A percentile compares a stretch with the other conserved stretches of the same genome.
Conservation (phyloP, 2,329 filamentous ascomycete species). For the Trichophyton simii region DNA sequence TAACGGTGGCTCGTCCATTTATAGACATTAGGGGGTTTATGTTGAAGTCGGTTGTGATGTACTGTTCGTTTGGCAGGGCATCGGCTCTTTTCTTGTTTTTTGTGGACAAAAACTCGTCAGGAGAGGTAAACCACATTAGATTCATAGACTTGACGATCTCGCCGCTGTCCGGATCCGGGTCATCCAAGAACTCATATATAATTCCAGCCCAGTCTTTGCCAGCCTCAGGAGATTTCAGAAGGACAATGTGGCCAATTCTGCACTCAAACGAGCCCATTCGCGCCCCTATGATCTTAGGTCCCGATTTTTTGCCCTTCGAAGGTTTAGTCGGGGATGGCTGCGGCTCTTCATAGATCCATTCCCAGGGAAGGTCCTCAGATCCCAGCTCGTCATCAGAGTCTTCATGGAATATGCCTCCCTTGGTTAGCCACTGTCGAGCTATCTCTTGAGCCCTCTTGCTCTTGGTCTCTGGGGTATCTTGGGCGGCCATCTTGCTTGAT, state of each 20-base stretch:
- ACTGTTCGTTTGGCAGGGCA: slow-evolving; percentile 76
- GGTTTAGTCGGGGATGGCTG: slow-evolving; percentile 6
- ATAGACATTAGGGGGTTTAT: slow-evolving; percentile 77
- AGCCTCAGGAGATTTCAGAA: slow-evolving; percentile 75
- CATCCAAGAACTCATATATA: slow-evolving; percentile 67
- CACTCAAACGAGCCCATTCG: slow-evolving; percentile 72
- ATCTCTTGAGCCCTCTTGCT: slow-evolving; percentile 20
- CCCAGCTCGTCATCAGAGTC: slow-evolving; percentile 83
- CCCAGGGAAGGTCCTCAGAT: slow-evolving; percentile 59
- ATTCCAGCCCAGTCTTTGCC: slow-evolving; percentile 89
- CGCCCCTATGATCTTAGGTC: slow-evolving; percentile 59
- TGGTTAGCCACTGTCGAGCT: slow-evolving; percentile 41
- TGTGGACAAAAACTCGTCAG: slow-evolving; percentile 76
- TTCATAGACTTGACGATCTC: slow-evolving; percentile 55
- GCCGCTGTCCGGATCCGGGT: slow-evolving; percentile 50
- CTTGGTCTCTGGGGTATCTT: neutral
- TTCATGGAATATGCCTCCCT: slow-evolving; percentile 54
- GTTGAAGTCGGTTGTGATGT: slow-evolving; percentile 79
- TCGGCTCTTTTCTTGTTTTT: slow-evolving; percentile 71
- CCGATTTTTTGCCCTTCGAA: slow-evolving; percentile 13
- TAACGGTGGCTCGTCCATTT: slow-evolving; percentile 71
- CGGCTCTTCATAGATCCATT: slow-evolving; percentile 56
- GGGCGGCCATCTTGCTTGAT: neutral
- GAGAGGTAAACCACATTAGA: slow-evolving; percentile 87
- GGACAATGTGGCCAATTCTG: slow-evolving; percentile 65